A percentile compares a stretch with the other conserved stretches of the same genome.
These are phyloP conservation scores for Chaetothyriales sp. DNA, from an alignment of 2,329 filamentous ascomycete species.

Conservation along the genomic window DNA sequence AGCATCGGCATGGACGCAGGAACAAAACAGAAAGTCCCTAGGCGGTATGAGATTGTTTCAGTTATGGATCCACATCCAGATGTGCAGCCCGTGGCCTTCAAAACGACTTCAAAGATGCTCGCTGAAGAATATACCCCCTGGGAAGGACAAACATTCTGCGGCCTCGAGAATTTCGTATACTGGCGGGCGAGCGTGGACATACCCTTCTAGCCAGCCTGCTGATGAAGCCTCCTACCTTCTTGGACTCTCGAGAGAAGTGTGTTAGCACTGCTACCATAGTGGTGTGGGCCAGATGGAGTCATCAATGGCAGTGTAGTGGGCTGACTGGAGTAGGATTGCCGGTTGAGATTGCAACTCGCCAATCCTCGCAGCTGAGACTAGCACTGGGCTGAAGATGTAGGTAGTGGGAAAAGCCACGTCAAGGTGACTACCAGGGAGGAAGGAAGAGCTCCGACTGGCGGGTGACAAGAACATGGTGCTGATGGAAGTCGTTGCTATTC, in stretches of 20 bases:
- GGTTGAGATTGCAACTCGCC: constrained; percentile 1
- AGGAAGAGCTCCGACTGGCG: constrained; percentile 11
- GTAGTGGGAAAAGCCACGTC: neutral
- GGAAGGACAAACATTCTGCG: neutral
- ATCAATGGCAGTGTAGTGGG: neutral
- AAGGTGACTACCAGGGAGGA: constrained; percentile 2
- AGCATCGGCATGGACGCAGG: neutral
- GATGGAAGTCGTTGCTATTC: neutral
- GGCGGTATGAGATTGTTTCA: neutral
- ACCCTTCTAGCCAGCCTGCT: neutral
- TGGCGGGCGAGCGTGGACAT: neutral
- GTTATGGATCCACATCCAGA: neutral
- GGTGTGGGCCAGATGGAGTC: neutral
- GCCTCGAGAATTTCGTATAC: neutral
- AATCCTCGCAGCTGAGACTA: neutral
- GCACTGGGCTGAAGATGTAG: neutral
- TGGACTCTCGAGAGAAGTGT: neutral
- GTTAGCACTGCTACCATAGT: neutral
- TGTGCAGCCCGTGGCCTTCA: neutral
- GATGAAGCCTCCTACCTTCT: neutral
- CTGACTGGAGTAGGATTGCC: neutral
- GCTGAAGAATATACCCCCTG: neutral
- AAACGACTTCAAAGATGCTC: neutral
- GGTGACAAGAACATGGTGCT: neutral
- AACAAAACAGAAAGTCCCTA: neutral